Evolutionary conservation across 805 yeast genomes (phyloP), one percentile per base, ranked within the genome.

Genomic region (Yarrowia deformans): DNA sequence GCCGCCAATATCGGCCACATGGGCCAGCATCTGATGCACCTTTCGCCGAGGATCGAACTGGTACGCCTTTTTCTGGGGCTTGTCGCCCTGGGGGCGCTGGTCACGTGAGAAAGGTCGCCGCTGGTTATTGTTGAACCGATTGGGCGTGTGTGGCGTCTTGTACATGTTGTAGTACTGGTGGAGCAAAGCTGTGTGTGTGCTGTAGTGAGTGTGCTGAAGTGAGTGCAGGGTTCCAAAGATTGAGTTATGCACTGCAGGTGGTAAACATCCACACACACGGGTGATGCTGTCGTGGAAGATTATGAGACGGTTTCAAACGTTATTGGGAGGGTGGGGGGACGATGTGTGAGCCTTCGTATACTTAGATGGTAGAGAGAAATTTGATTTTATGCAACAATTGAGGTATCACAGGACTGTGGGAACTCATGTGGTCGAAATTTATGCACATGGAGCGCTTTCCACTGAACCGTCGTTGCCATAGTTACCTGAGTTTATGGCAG

Each of bases 1-100:
- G 13, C 71, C 63, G 12, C 72, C 74, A 19, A 69, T 70, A 34
- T 70, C 67, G 37, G 72, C 71, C 10, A 77, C 69, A 48, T 73
- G 74, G 54, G 70, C 70, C 29, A 43, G 18, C 18, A 29, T 8
- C 46, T 48, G 68, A 12, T 63, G 68, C 39, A 48, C 56, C 29
- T 63, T 63, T 39, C 68, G 45, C 39, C 68, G 55, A n/a, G 68
- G 68, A n/a, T 64, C 70, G 43, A 55, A 63, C 69, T 35, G 69
- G 42, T 48, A 49, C 40, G 66, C 54, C 39, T 56, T 67, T 58
- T 63, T 63, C 34, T 34, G 55, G 4, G 56, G 68, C 50, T 39
- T 39, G 45, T 63, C 56, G 29, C 37, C 34, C 35, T 23, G 48
- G 8, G 56, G 56, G 3, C 66, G 32, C 13, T 39, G 35, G 46